phyloP scores from a whole-genome alignment of 225 moss, liverwort and hornwort species.

The Physcomitrium patens region DNA sequence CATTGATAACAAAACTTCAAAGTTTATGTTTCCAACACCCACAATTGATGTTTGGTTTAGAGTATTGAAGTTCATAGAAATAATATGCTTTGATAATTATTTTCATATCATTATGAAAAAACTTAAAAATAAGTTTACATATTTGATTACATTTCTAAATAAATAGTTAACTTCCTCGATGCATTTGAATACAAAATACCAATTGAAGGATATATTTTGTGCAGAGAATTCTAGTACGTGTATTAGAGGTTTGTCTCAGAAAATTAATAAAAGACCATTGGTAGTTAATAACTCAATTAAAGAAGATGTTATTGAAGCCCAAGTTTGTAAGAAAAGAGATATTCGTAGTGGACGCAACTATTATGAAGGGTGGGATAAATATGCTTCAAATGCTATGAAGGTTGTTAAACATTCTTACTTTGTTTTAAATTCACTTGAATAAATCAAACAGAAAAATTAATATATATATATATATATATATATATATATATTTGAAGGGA shows the following conservation, averaged over 20 bases:
- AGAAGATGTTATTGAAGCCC: not conserved
- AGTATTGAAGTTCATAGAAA: too few relatives aligned
- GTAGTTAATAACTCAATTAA: not conserved
- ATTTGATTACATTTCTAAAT: too few relatives aligned
- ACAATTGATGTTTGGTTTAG: too few relatives aligned
- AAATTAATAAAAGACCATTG: not conserved
- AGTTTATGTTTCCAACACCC: too few relatives aligned
- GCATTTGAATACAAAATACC: not conserved
- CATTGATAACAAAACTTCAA: too few relatives aligned
- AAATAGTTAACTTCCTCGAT: too few relatives aligned
- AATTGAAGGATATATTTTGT: not conserved
- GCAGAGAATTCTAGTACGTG: constrained; percentile 26
- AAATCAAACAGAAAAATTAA: too few relatives aligned
- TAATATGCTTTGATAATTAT: too few relatives aligned
- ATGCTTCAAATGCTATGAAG: constrained; percentile 30
- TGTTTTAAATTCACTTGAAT: not conserved
- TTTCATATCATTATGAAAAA: too few relatives aligned
- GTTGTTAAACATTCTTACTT: not conserved
- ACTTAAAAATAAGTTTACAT: too few relatives aligned
- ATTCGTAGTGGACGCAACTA: constrained; percentile 37
- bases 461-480: too few relatives aligned
- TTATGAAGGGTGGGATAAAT: constrained; percentile 55
- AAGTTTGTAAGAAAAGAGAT: constrained; percentile 24
- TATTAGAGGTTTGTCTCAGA: not conserved
- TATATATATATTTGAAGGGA: too few relatives aligned